Base-by-base conservation (phyloP, 306 rosid genomes). In the Pyrus betulifolia region DNA sequence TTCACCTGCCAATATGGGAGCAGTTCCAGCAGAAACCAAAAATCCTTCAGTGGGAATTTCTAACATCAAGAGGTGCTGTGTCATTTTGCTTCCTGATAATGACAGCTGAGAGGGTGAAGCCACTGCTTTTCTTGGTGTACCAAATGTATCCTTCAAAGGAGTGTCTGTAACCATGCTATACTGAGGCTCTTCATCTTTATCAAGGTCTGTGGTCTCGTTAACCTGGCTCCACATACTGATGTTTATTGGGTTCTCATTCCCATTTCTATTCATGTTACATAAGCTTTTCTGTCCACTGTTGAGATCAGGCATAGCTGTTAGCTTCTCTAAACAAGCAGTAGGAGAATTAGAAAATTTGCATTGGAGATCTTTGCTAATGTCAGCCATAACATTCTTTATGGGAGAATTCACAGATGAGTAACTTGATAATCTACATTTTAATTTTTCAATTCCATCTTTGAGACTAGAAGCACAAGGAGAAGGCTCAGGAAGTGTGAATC, bases 381-480 rank as follows among this genome's bases (percentile, higher is more conserved):
- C 70, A 69, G 75, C 80, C 35, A 42, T 35, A 67, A 51, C 76
- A 76, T 71, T 11, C 40, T 64, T 82, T 45, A 77, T 70, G 40
- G 87, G 85, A 78, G 85, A 66, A 78, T 69, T 61, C 76, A 79
- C 69, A 6, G 91, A 83, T 73, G 94, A 84, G 79, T 88, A 87
- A 55, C 82, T 85, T 65, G 90, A 90, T 76, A 90, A 79, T 84
- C 86, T 84, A 58, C 13, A 35, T 78, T 81, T 90, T 75, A 89
- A 81, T 85, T 73, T 84, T 40, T 86, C 84, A 67, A 18, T 82
- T 74, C 84, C 93, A 76, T 91, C 97, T 74, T 83, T 87, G 59
- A 88, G 81, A 81, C 82, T 84, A 18, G 89, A 90, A 60, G 84
- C 71, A 73, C 69, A 5, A 57, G 97, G 89, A 65, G 89, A 90